Evolutionary conservation across 129 eudicot genomes (phyloP).

Genomic region (Saussurea involucrata): DNA sequence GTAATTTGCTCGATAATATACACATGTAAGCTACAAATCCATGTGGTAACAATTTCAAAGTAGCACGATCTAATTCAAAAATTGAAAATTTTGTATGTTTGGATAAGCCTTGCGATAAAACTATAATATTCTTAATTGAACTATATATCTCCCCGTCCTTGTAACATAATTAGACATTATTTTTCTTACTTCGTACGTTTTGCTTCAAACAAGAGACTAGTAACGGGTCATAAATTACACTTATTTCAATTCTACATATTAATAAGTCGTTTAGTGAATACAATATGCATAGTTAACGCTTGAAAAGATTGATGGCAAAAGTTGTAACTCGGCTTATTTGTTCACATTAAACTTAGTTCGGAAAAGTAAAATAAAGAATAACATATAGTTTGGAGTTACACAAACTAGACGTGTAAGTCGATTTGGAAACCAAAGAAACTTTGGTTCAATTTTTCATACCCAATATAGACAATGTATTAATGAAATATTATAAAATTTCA

Average conservation of each 20-base stretch:
- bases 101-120: not conserved
- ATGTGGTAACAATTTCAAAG: no score
- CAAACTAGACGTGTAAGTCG: not conserved
- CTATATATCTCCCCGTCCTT: no score
- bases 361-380: no score
- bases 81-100: not conserved
- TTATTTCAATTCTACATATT: not conserved
- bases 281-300: no score
- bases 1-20: no score
- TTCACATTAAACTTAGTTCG: no score
- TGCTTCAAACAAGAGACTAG: not conserved
- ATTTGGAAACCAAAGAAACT: not conserved
- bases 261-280: not conserved
- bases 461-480: not conserved
- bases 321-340: no score
- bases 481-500: not conserved
- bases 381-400: not conserved
- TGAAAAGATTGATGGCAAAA: no score
- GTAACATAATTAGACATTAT: not conserved
- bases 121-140: no score
- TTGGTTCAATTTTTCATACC: no score
- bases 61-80: no score
- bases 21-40: no score
- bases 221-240: not conserved
- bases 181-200: not conserved